Evolutionary conservation across 108 stramenopile species (phyloP).

Genomic region (Chaetoceros tenuissimus): DNA sequence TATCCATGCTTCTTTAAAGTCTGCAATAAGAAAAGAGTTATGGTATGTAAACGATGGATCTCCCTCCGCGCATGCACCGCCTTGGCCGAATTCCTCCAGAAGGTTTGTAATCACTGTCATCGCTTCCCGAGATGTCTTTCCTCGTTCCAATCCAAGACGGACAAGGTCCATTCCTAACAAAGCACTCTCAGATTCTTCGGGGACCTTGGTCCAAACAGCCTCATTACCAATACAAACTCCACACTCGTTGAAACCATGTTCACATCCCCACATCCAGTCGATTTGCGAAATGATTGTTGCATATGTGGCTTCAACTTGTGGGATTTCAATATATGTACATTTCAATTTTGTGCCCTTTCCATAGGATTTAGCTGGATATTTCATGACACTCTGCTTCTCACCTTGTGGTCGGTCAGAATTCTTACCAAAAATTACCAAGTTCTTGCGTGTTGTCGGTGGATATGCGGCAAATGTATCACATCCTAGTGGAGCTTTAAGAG

Average conservation of each 20-base stretch:
- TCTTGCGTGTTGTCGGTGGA: constrained; percentile 16
- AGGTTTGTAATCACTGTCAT: constrained; percentile 30
- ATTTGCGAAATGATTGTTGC: constrained; percentile 40
- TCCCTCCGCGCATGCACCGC: constrained; percentile 51
- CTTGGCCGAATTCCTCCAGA: constrained; percentile 45
- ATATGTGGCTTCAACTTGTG: constrained; percentile 30
- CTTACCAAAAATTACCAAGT: constrained; percentile 37
- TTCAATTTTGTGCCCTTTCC: constrained; percentile 2
- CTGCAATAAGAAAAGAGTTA: constrained; percentile 50
- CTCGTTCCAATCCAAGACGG: constrained; percentile 42
- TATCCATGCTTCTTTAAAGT: constrained; percentile 39
- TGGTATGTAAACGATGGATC: constrained; percentile 42
- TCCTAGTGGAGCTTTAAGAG: no score
- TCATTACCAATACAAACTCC: constrained; percentile 53
- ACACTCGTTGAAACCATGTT: constrained; percentile 45
- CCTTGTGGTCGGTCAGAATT: constrained; percentile 46
- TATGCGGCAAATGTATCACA: constrained; percentile 35
- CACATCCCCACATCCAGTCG: constrained; percentile 55
- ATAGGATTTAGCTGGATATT: constrained; percentile 15
- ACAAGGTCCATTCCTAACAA: constrained; percentile 50
- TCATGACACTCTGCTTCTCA: constrained; percentile 30
- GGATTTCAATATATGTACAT: constrained; percentile 47
- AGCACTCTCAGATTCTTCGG: constrained; percentile 7
- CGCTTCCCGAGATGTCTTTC: constrained; percentile 23
- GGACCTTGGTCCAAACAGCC: constrained; percentile 32